Evolutionary conservation across 805 yeast genomes (phyloP), one percentile per base, ranked within the genome.

Genomic region (Tetrapisispora iriomotensis): DNA sequence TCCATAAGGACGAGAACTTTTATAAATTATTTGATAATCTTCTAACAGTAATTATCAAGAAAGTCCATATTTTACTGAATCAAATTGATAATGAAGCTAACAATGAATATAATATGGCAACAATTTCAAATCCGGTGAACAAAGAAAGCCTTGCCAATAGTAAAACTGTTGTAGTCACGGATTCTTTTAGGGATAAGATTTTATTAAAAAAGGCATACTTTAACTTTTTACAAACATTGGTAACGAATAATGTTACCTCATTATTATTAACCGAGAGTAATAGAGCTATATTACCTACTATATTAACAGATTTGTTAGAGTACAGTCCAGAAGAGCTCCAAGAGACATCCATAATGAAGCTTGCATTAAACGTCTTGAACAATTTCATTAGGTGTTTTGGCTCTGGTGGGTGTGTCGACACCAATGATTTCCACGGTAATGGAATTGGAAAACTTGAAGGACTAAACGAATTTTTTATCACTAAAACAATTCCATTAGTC

Each of bases 191-290:
- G 44, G 90, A 82, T 39, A 76, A 77, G 51, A 62, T 74, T 36
- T 70, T 72, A 31, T 65, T 90, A 53, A 82, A 83, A 49, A 79
- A 77, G 48, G 70, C 86, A 8, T 78, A 80, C 48, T 72, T 84
- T 56, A 73, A 76, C 15, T 74, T 88, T 46, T 54, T 92, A 36
- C 74, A 80, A 50, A 71, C 82, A 17, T 61, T 92, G 29, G 70
- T 83, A 15, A 72, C 82, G 45, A 94, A 92, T 62, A 80, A 83
- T 53, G 75, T 79, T 48, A 77, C 90, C 14, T 80, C 94, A 39
- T 65, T 92, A 40, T 73, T 92, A 54, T 64, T 87, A 39, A 74
- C 85, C 3, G 77, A 74, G 42, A 72, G 75, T 31, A 86, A 86
- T 58, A 74, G 75, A 53, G 63, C 61, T 39, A 71, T 64, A 12